phyloP scores from a whole-genome alignment of 2,329 filamentous ascomycete genomes.

The Drechslerella coelobrocha region DNA sequence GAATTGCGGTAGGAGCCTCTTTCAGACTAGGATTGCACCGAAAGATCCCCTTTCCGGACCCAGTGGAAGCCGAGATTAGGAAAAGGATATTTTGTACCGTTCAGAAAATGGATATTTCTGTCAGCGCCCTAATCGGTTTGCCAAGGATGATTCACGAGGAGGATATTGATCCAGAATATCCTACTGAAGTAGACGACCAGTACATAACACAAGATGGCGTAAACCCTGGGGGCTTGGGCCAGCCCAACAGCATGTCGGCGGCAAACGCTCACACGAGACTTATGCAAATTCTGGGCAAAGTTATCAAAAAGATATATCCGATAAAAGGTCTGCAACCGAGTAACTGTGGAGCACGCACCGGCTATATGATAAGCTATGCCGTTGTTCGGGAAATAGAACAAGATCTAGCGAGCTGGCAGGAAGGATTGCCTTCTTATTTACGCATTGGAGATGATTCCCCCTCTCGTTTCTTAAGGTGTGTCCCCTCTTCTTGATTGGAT shows the following conservation, averaged over 20 bases:
- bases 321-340: constrained; percentile 66
- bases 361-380: constrained; percentile 69
- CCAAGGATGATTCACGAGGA: constrained; percentile 69
- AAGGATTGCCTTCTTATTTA: constrained; percentile 74
- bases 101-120: constrained; percentile 74
- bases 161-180: constrained; percentile 72
- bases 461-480: constrained; percentile 58
- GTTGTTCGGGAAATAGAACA: constrained; percentile 71
- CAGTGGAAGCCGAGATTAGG: constrained; percentile 70
- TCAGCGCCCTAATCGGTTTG: constrained; percentile 72
- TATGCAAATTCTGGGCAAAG: constrained; percentile 70
- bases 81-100: constrained; percentile 72
- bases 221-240: constrained; percentile 62
- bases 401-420: constrained; percentile 70
- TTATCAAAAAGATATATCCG: constrained; percentile 72
- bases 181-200: constrained; percentile 71
- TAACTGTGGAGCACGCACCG: constrained; percentile 60
- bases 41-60: constrained; percentile 69
- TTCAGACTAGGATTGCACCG: constrained; percentile 79
- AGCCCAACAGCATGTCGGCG: constrained; percentile 66
- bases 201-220: constrained; percentile 69
- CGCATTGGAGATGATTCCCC: constrained; percentile 79
- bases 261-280: constrained; percentile 71
- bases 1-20: constrained; percentile 77
- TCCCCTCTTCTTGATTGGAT: neutral